phyloP scores from a whole-genome alignment of 2,329 filamentous ascomycete species.

The Aspergillus sp. region DNA sequence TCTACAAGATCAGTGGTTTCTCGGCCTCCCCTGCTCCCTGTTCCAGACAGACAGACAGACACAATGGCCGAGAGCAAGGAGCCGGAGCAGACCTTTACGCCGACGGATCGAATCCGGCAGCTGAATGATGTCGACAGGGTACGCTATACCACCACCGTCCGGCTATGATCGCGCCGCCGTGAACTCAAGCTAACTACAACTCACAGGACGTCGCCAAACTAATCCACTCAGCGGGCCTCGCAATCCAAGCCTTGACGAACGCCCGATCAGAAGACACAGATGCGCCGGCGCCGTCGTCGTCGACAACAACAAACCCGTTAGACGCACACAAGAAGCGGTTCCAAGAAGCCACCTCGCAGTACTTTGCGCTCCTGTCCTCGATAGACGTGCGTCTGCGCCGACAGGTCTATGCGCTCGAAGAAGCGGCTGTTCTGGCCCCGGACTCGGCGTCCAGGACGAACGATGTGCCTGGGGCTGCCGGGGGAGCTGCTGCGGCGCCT shows the following conservation, averaged over 20 bases:
- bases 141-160: conserved; percentile 5
- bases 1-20: neutral
- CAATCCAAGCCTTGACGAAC: conserved; percentile 55
- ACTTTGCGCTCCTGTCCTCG: conserved; percentile 62
- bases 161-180: too few species aligned
- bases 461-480: conserved; percentile 20
- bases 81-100: conserved; percentile 46
- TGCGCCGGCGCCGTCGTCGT: conserved; percentile 12
- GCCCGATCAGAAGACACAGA: conserved; percentile 26
- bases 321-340: conserved; percentile 52
- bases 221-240: conserved; percentile 51
- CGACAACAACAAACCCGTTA: conserved; percentile 32
- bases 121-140: conserved; percentile 70
- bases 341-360: conserved; percentile 47
- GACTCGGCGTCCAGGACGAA: conserved; percentile 27
- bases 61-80: conserved; percentile 18
- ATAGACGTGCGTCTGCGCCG: conserved; percentile 66
- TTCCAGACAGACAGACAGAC: too few species aligned
- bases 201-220: conserved; percentile 43
- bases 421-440: conserved; percentile 61
- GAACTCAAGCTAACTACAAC: too few species aligned
- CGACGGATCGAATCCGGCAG: conserved; percentile 70
- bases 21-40: neutral
- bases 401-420: conserved; percentile 70
- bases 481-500: conserved; percentile 20